Evolutionary conservation across 495 filamentous ascomycete genomes (phyloP).

Genomic region (Podospora appendiculata): DNA sequence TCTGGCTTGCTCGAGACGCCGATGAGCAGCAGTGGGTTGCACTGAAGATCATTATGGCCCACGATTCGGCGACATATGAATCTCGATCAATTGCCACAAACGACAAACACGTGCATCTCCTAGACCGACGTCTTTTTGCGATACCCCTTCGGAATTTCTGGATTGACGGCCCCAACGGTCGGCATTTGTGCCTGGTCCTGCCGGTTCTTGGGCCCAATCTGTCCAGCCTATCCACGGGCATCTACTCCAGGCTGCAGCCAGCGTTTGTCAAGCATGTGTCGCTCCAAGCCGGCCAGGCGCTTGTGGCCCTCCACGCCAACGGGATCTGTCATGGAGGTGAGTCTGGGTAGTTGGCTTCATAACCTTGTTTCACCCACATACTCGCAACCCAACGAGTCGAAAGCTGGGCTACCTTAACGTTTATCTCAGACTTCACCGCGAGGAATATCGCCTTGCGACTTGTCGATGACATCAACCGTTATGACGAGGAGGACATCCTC

Average conservation of each 20-base stretch:
- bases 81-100: background rate
- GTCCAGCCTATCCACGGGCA: background rate
- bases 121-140: background rate
- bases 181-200: background rate
- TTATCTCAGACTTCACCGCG: background rate
- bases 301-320: background rate
- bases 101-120: background rate
- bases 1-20: slow-evolving; percentile 22
- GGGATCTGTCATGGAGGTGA: background rate
- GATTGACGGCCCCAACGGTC: background rate
- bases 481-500: background rate
- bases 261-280: background rate
- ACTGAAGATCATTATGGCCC: background rate
- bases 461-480: background rate
- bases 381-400: too few relatives aligned
- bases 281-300: background rate
- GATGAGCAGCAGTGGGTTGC: background rate
- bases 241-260: background rate
- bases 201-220: background rate
- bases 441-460: background rate
- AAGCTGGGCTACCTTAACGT: too few relatives aligned
- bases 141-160: background rate
- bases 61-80: background rate
- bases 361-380: too few relatives aligned
- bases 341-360: background rate